Percentiles rank a stretch among this genome's conserved stretches.
phyloP scores from a whole-genome alignment of 768 basidiomycete species.

The Gelatoporia subvermispora region DNA sequence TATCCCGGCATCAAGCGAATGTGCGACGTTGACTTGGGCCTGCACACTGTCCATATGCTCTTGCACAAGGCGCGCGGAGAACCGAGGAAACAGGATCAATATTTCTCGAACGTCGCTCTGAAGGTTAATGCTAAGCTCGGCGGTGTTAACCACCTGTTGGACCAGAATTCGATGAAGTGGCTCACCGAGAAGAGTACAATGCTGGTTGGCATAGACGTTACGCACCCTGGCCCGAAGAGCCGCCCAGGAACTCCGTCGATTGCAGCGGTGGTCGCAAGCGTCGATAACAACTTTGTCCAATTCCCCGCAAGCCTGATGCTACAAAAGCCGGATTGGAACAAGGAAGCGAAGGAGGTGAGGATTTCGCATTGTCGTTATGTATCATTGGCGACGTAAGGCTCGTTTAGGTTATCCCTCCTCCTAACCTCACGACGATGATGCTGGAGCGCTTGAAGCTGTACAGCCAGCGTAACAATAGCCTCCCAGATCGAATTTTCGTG shows the following conservation, averaged over 20 bases:
- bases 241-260: constrained; percentile 50
- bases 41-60: constrained; percentile 68
- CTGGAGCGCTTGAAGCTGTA: constrained; percentile 62
- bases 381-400: too few relatives aligned
- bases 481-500: constrained; percentile 67
- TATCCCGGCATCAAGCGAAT: constrained; percentile 78
- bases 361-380: too few relatives aligned
- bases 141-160: constrained; percentile 70
- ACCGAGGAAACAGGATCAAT: constrained; percentile 60
- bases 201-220: constrained; percentile 72
- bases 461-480: constrained; percentile 44
- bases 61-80: constrained; percentile 51
- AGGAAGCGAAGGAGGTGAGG: constrained; percentile 29
- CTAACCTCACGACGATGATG: constrained; percentile 59
- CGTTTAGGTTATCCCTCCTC: too few relatives aligned
- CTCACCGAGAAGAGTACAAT: constrained; percentile 63
- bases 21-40: constrained; percentile 64
- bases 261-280: constrained; percentile 71
- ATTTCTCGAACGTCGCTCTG: constrained; percentile 73
- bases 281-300: constrained; percentile 65
- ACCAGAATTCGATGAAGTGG: constrained; percentile 52
- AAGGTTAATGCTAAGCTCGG: constrained; percentile 82
- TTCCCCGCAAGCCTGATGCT: constrained; percentile 72
- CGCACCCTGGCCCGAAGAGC: constrained; percentile 74
- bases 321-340: constrained; percentile 16